Evolutionary conservation across 257 asterid species (phyloP).

Genomic region (Salvia splendens): DNA sequence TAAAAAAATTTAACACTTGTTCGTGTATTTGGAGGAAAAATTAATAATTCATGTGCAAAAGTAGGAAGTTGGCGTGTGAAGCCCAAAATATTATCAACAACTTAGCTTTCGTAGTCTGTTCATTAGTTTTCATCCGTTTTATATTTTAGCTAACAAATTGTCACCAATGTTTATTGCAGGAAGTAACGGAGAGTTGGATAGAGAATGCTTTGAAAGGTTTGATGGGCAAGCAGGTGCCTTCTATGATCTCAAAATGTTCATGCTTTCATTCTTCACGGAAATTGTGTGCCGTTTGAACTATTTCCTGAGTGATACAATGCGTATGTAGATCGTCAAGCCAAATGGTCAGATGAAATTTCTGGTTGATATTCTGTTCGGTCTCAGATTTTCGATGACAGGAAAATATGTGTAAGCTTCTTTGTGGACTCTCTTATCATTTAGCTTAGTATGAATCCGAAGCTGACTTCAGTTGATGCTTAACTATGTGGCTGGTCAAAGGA

Average conservation of each 20-base stretch:
- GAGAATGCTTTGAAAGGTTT: slow-evolving; percentile 94
- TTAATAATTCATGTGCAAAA: too few species aligned
- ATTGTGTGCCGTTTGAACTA: not conserved
- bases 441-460: not conserved
- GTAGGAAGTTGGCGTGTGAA: too few species aligned
- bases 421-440: not conserved
- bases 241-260: not conserved
- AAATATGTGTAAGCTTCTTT: slow-evolving; percentile 61
- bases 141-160: not conserved
- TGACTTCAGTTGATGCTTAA: not conserved
- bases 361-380: slow-evolving; percentile 65
- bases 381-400: slow-evolving; percentile 87
- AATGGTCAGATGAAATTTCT: slow-evolving; percentile 71
- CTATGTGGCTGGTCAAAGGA: slow-evolving; percentile 41
- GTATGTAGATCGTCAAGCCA: slow-evolving; percentile 59
- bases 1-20: too few species aligned
- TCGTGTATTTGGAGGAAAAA: too few species aligned
- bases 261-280: not conserved
- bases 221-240: slow-evolving; percentile 82
- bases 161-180: slow-evolving; percentile 39
- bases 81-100: too few species aligned
- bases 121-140: not conserved
- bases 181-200: slow-evolving; percentile 91
- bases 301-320: slow-evolving; percentile 6
- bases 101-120: too few species aligned